Percentiles rank a stretch among this genome's conserved stretches.
These are phyloP conservation scores for Pleurotus giganteus DNA, from an alignment of 768 basidiomycete genomes.

Conservation along the genomic window DNA sequence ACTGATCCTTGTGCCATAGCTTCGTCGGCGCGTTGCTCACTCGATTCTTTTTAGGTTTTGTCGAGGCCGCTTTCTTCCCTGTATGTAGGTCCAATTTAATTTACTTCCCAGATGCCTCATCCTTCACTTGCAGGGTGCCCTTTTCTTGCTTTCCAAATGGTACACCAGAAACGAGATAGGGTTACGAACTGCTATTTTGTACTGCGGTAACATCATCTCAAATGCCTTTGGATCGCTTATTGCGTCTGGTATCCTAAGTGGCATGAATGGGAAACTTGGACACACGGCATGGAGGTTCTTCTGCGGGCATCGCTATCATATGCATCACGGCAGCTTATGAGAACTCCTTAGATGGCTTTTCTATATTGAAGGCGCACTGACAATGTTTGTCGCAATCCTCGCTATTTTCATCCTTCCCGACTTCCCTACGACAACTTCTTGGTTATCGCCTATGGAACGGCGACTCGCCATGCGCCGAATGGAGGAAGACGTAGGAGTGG, in stretches of 20 bases:
- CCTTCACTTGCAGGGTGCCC: conserved; percentile 21
- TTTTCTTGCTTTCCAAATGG: conserved; percentile 73
- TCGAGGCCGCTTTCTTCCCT: conserved; percentile 72
- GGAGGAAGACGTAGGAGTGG: conserved; percentile 61
- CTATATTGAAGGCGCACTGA: conserved; percentile 68
- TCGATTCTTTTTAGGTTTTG: conserved; percentile 77
- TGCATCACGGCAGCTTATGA: neutral
- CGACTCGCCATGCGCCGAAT: conserved; percentile 62
- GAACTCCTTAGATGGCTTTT: conserved; percentile 63
- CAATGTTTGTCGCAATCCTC: conserved; percentile 49
- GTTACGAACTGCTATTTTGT: conserved; percentile 66
- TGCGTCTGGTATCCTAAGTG: conserved; percentile 73
- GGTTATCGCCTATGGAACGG: conserved; percentile 62
- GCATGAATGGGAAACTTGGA: conserved; percentile 76
- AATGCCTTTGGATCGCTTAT: conserved; percentile 86
- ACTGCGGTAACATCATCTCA: conserved; percentile 75
- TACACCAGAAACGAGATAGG: conserved; percentile 78
- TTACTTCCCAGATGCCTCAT: neutral
- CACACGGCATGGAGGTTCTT: conserved; percentile 71
- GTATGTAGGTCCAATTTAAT: neutral
- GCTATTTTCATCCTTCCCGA: conserved; percentile 76
- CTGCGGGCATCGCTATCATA: neutral
- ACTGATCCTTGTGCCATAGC: conserved; percentile 31
- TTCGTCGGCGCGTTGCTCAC: conserved; percentile 69
- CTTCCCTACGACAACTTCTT: conserved; percentile 68